phyloP scores from a whole-genome alignment of 1,139 yeast species.

The Candida albicans region DNA sequence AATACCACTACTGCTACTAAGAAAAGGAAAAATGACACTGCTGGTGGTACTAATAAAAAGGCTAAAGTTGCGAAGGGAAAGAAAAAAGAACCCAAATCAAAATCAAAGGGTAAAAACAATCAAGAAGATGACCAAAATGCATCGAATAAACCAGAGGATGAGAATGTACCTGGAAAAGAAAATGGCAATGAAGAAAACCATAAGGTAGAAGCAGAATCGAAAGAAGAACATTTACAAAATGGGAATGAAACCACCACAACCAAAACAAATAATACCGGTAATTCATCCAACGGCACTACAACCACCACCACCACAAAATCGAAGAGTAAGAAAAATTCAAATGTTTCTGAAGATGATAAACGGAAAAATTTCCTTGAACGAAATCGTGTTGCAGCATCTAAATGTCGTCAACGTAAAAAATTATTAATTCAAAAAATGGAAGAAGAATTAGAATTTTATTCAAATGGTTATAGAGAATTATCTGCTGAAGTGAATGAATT shows the following conservation, averaged over 20 bases:
- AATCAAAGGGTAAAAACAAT: slow-evolving; percentile 10
- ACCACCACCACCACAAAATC: not conserved
- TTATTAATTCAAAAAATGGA: slow-evolving; percentile 84
- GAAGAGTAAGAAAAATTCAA: slow-evolving; percentile 3
- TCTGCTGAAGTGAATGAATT: slow-evolving; percentile 57
- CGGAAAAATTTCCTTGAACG: slow-evolving; percentile 84
- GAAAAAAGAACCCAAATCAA: slow-evolving; percentile 7
- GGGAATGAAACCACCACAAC: too few species aligned
- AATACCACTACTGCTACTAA: slow-evolving; percentile 5
- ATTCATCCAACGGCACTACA: not conserved
- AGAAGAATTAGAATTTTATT: slow-evolving; percentile 66
- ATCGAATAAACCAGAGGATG: slow-evolving; percentile 9
- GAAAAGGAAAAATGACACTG: slow-evolving; percentile 1
- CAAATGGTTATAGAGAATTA: slow-evolving; percentile 69
- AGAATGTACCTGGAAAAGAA: slow-evolving; percentile 15
- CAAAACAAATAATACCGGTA: too few species aligned
- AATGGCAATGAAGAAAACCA: slow-evolving; percentile 5
- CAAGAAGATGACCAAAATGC: slow-evolving; percentile 6
- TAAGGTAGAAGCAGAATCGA: too few species aligned
- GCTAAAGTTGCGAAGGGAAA: slow-evolving; percentile 6
- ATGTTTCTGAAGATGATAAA: slow-evolving; percentile 46
- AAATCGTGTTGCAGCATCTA: slow-evolving; percentile 92
- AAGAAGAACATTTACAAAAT: too few species aligned
- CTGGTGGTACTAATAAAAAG: slow-evolving; percentile 4
- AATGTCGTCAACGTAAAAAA: slow-evolving; percentile 93